Conservation (phyloP, 371 early-diverging fungal genomes). For the Amoeboradix gromovi region DNA sequence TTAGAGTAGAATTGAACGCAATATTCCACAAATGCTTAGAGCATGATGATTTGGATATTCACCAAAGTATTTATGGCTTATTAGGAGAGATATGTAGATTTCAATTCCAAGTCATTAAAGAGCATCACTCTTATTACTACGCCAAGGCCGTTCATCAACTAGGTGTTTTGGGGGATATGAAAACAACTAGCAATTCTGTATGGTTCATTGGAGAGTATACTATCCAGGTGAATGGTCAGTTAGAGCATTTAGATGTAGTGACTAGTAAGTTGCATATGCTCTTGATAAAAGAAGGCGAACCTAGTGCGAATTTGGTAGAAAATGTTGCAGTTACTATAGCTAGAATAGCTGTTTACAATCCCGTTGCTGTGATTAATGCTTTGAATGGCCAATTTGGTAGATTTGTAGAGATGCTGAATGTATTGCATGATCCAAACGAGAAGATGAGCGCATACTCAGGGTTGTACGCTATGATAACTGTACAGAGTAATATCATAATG, state of each 20-base stretch:
- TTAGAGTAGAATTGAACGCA: not conserved
- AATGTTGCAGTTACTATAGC: not conserved
- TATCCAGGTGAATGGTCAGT: not conserved
- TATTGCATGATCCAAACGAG: not conserved
- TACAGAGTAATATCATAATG: not conserved
- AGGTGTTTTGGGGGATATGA: not conserved
- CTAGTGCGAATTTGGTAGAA: not conserved
- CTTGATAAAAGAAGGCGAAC: not conserved
- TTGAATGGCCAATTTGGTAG: not conserved
- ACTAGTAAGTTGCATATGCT: not conserved
- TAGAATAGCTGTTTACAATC: not conserved
- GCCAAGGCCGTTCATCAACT: not conserved
- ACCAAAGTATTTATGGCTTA: not conserved
- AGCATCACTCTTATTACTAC: not conserved
- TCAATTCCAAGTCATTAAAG: not conserved
- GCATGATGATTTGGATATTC: not conserved
- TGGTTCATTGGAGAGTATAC: not conserved
- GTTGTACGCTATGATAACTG: not conserved
- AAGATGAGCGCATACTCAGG: not conserved
- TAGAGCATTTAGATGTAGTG: not conserved
- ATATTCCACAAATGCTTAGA: not conserved
- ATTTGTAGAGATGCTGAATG: not conserved
- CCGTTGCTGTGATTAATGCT: not conserved
- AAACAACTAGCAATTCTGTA: not conserved
- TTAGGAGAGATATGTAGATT: not conserved